Conservation (phyloP, 2,329 filamentous ascomycete species). For the Sarocladiaceae sp. region DNA sequence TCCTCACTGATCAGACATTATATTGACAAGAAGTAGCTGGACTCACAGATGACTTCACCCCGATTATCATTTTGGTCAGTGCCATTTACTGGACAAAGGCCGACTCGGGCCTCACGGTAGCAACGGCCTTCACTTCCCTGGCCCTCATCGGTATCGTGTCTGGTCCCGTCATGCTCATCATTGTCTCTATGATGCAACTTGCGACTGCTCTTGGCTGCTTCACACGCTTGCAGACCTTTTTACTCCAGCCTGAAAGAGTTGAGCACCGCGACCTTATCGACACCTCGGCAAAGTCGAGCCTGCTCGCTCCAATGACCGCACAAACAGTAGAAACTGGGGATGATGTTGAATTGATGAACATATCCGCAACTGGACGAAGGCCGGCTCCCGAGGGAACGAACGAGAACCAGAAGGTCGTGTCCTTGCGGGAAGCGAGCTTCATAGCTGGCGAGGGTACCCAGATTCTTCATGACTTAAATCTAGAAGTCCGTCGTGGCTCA, state of each 20-base stretch:
- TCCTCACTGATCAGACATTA: fast-evolving
- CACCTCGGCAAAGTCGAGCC: neutral
- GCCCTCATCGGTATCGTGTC: constrained; percentile 30
- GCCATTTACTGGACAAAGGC: constrained; percentile 28
- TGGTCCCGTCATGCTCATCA: constrained; percentile 26
- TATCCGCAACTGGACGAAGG: neutral
- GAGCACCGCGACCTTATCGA: constrained; percentile 11
- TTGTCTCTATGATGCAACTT: constrained; percentile 28
- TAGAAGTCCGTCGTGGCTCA: constrained; percentile 13
- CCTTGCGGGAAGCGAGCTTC: constrained; percentile 14
- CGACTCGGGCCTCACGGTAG: constrained; percentile 23
- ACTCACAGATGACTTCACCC: constrained; percentile 24
- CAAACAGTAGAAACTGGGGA: neutral
- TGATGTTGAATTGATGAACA: neutral
- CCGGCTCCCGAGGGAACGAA: too few species aligned
- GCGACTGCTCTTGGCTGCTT: constrained; percentile 28
- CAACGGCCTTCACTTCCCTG: constrained; percentile 30
- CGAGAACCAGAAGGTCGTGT: too few species aligned
- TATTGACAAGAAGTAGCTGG: constrained; percentile 16
- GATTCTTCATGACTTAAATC: constrained; percentile 21
- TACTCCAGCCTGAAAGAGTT: constrained; percentile 21
- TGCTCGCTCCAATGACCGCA: neutral
- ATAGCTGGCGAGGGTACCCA: constrained; percentile 12
- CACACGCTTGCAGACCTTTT: constrained; percentile 27
- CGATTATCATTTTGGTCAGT: constrained; percentile 27